Evolutionary conservation across 352 stramenopile species (phyloP), one percentile per base, ranked within the genome.

Genomic region (Phytopythium aichiense): DNA sequence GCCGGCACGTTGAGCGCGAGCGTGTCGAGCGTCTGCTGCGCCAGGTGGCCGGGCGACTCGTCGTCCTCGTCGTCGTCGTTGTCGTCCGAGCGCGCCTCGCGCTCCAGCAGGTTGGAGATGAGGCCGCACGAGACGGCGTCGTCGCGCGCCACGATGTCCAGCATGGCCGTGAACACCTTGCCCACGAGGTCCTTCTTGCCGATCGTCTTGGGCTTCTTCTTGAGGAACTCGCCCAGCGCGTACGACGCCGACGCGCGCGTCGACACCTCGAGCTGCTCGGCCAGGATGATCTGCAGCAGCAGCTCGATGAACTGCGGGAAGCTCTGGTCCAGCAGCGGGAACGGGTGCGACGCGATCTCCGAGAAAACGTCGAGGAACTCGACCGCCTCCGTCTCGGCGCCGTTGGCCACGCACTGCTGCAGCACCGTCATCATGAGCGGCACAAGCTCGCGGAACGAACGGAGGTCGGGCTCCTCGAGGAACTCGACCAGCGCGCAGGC

Each of bases 141-240:
- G 61, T 95, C 87, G 13, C 58, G 70, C 13, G 87, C 85, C 35
- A 94, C 75, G 52, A 94, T 89, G 72, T 95, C 78, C 33, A 95
- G 65, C 85, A 95, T 95, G 7, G 81, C 86, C 30, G 74, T 89
- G 63, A 95, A 93, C 61, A 95, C 92, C 72, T 89, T 89, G 35
- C 73, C 73, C 37, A 94, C 85, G 7, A 94, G 69, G 43, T 82
- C 73, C 68, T 87, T 89, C 81, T 94, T 95, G 60, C 84, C 85
- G 12, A 95, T 74, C n/a, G 86, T 87, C 78, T 95, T 95, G 20
- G 87, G 87, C 72, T 95, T 95, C 68, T 88, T 87, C 72, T 93
- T 93, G 56, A 94, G 85, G 64, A 95, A 91, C 67, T 93, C 84
- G 37, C 87, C 86, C 18, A 94, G 83, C 13, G 83, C 82, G 69